These are phyloP conservation scores for Dothistroma septosporum DNA, from an alignment of 2,329 filamentous ascomycete genomes.

Conservation along the genomic window DNA sequence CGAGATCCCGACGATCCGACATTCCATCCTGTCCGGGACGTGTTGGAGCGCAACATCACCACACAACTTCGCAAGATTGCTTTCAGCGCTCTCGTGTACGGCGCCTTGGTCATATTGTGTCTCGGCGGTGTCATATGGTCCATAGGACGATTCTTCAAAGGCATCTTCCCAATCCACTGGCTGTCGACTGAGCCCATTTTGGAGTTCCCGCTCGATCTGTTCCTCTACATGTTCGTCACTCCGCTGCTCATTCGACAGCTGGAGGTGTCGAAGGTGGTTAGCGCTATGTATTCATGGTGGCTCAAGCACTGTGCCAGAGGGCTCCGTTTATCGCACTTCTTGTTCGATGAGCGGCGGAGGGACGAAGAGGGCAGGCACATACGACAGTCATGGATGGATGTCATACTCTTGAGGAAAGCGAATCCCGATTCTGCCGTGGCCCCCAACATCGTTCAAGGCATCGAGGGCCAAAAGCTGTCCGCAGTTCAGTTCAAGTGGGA, in stretches of 20 bases:
- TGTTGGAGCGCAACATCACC: slow-evolving; percentile 84
- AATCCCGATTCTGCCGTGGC: slow-evolving; percentile 3
- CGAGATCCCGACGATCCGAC: slow-evolving; percentile 96
- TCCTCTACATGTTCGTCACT: slow-evolving; percentile 97
- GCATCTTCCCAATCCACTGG: slow-evolving; percentile 86
- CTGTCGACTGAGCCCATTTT: slow-evolving; percentile 86
- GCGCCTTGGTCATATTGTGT: slow-evolving; percentile 85
- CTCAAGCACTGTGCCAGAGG: slow-evolving; percentile 78
- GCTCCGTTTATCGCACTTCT: slow-evolving; percentile 81
- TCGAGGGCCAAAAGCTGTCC: slow-evolving; percentile 8
- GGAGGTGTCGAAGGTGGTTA: slow-evolving; percentile 77
- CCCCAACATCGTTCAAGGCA: slow-evolving; percentile 15
- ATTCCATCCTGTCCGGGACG: slow-evolving; percentile 95
- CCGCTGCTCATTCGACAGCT: slow-evolving; percentile 79
- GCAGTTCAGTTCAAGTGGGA: slow-evolving; percentile 59
- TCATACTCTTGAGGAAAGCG: slow-evolving; percentile 19
- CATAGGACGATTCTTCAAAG: slow-evolving; percentile 63
- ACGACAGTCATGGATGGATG: slow-evolving; percentile 29
- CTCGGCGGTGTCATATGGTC: slow-evolving; percentile 94
- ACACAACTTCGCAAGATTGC: slow-evolving; percentile 94
- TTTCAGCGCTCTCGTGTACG: slow-evolving; percentile 94
- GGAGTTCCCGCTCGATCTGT: slow-evolving; percentile 87
- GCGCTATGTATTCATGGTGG: slow-evolving; percentile 92
- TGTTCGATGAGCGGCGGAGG: slow-evolving; percentile 75
- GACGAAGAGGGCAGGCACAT: slow-evolving; percentile 71